A percentile compares a stretch with the other conserved stretches of the same genome.
phyloP scores from a whole-genome alignment of 495 filamentous ascomycete species.

The Neurospora sp. region DNA sequence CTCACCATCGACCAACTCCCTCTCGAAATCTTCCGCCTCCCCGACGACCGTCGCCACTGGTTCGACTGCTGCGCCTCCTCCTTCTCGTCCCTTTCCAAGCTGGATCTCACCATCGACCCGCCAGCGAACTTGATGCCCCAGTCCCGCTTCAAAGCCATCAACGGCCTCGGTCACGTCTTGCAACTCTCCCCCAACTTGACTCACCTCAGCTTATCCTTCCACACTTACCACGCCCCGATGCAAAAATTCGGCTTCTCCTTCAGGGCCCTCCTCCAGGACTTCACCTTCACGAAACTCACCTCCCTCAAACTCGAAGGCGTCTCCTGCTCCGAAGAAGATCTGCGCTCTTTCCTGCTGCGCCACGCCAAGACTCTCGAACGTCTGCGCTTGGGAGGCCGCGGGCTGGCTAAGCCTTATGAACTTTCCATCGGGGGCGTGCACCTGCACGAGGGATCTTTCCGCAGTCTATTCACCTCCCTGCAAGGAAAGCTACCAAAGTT shows the following conservation, averaged over 20 bases:
- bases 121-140: slow-evolving; percentile 23
- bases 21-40: slow-evolving; percentile 31
- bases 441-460: slow-evolving; percentile 33
- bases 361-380: slow-evolving; percentile 31
- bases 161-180: slow-evolving; percentile 34
- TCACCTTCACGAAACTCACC: slow-evolving; percentile 28
- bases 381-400: slow-evolving; percentile 35
- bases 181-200: slow-evolving; percentile 26
- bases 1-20: slow-evolving; percentile 37
- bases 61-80: slow-evolving; percentile 33
- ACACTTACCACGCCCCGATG: slow-evolving; percentile 26
- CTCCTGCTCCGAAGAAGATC: slow-evolving; percentile 33
- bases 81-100: slow-evolving; percentile 27
- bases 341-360: slow-evolving; percentile 30
- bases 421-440: slow-evolving; percentile 33
- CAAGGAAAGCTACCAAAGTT: slow-evolving; percentile 25
- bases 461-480: slow-evolving; percentile 29
- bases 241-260: slow-evolving; percentile 34
- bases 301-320: slow-evolving; percentile 35
- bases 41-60: slow-evolving; percentile 31
- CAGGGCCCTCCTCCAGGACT: slow-evolving; percentile 26
- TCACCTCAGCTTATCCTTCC: slow-evolving; percentile 34
- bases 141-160: slow-evolving; percentile 29
- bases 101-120: slow-evolving; percentile 30
- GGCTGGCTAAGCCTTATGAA: slow-evolving; percentile 30